Evolutionary conservation across 140 eudicot species (phyloP).

Genomic region (Anethum foeniculum): DNA sequence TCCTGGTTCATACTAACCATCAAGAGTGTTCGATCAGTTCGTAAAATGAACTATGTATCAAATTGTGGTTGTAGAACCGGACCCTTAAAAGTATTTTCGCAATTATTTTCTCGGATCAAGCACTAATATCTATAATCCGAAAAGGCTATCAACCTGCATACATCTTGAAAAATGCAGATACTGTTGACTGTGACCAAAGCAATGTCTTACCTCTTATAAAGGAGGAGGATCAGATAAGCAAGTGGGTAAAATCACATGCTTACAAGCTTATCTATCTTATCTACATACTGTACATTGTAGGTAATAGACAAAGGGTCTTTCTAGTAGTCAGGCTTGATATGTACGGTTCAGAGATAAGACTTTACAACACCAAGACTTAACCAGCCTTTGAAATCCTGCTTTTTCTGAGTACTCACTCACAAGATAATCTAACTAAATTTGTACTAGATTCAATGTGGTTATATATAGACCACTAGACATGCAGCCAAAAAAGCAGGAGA

Average conservation of each 20-base stretch:
- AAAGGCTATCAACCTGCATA: neutral
- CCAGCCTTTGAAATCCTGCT: neutral
- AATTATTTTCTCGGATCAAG: neutral
- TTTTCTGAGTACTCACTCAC: neutral
- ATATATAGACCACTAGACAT: neutral
- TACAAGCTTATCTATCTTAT: neutral
- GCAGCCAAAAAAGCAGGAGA: slow-evolving; percentile 2
- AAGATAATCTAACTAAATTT: neutral
- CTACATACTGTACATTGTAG: neutral
- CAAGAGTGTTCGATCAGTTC: too few species aligned
- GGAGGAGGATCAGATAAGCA: neutral
- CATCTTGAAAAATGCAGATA: neutral
- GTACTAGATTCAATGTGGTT: neutral
- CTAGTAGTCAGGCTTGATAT: slow-evolving; percentile 6
- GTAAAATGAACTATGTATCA: neutral
- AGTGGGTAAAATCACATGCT: slow-evolving; percentile 5
- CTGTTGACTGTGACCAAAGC: neutral
- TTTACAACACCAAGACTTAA: neutral
- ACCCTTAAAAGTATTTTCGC: too few species aligned
- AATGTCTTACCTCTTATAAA: neutral
- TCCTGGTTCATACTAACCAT: too few species aligned
- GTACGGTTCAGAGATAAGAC: neutral
- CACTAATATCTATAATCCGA: neutral
- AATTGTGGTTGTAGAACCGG: neutral
- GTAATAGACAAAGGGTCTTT: neutral